phyloP scores from a whole-genome alignment of 2,329 filamentous ascomycete genomes.

The Claviceps humidiphila region DNA sequence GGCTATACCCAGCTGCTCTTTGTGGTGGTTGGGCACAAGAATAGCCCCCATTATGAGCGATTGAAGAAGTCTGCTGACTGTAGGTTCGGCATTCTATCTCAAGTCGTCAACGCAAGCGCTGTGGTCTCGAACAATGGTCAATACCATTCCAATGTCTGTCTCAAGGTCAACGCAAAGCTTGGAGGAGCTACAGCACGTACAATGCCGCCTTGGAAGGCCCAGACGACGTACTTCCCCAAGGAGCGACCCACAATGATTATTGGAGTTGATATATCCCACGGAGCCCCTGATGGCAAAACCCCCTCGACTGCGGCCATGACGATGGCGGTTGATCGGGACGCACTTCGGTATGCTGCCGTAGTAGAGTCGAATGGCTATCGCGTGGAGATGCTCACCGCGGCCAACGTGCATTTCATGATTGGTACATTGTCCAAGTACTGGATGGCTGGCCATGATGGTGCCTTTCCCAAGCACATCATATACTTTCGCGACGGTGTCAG shows the following conservation, averaged over 20 bases:
- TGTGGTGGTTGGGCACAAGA: constrained; percentile 61
- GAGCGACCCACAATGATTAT: constrained; percentile 62
- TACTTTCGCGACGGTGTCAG: constrained; percentile 91
- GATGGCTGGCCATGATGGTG: constrained; percentile 35
- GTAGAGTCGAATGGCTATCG: constrained; percentile 75
- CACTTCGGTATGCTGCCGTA: constrained; percentile 63
- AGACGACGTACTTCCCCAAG: constrained; percentile 22
- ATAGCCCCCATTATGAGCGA: constrained; percentile 60
- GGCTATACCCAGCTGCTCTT: constrained; percentile 62
- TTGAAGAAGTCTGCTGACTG: constrained; percentile 87
- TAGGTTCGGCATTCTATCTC: constrained; percentile 69
- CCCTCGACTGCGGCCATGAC: constrained; percentile 82
- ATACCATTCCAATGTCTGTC: constrained; percentile 84
- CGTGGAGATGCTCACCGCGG: constrained; percentile 60
- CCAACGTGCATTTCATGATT: constrained; percentile 55
- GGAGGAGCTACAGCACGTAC: constrained; percentile 60
- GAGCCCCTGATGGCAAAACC: constrained; percentile 49
- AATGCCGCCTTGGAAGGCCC: constrained; percentile 19
- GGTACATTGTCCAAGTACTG: constrained; percentile 51
- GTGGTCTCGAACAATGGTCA: constrained; percentile 60
- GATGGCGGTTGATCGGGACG: constrained; percentile 59
- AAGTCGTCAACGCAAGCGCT: constrained; percentile 62
- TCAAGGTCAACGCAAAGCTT: constrained; percentile 96
- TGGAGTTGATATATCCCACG: constrained; percentile 83
- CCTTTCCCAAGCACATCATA: constrained; percentile 57